Evolutionary conservation across 768 basidiomycete genomes (phyloP).

Genomic region (Tephrocybe sp.): DNA sequence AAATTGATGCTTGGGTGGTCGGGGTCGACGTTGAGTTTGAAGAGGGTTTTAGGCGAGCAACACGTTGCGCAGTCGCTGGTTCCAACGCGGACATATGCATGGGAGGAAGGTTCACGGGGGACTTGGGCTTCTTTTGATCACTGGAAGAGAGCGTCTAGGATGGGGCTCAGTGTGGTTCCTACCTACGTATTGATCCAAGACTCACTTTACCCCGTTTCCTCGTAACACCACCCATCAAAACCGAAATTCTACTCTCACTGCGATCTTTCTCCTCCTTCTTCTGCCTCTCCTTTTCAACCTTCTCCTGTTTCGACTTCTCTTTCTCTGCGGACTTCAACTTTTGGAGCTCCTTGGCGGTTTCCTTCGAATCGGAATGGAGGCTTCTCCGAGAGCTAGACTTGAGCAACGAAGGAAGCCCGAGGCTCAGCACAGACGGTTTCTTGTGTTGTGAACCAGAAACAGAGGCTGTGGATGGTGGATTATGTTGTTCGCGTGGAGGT

Average conservation of each 20-base stretch:
- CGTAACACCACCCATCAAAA: conserved; percentile 68
- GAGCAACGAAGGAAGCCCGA: conserved; percentile 78
- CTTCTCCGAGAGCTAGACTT: conserved; percentile 85
- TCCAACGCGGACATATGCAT: conserved; percentile 89
- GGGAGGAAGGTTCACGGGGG: conserved; percentile 75
- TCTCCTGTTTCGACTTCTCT: conserved; percentile 40
- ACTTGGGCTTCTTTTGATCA: conserved; percentile 72
- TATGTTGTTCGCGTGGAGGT: conserved; percentile 55
- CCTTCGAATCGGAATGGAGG: conserved; percentile 66
- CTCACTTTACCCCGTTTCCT: conserved; percentile 88
- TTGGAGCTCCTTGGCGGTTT: conserved; percentile 44
- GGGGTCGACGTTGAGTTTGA: conserved; percentile 45
- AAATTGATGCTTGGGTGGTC: conserved; percentile 30
- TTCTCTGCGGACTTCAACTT: conserved; percentile 50
- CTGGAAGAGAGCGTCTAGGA: conserved; percentile 78
- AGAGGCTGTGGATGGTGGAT: conserved; percentile 45
- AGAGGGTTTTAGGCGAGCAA: conserved; percentile 73
- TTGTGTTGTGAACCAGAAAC: conserved; percentile 63
- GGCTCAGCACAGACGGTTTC: conserved; percentile 80
- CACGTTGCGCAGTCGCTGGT: conserved; percentile 76
- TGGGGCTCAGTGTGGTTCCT: conserved; percentile 7
- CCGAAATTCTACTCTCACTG: conserved; percentile 87
- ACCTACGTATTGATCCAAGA: conserved; percentile 1
- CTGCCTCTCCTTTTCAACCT: conserved; percentile 48
- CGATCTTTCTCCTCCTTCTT: conserved; percentile 84